Conservation (phyloP, 129 eudicot species). For the Pulicaria dysenterica region DNA sequence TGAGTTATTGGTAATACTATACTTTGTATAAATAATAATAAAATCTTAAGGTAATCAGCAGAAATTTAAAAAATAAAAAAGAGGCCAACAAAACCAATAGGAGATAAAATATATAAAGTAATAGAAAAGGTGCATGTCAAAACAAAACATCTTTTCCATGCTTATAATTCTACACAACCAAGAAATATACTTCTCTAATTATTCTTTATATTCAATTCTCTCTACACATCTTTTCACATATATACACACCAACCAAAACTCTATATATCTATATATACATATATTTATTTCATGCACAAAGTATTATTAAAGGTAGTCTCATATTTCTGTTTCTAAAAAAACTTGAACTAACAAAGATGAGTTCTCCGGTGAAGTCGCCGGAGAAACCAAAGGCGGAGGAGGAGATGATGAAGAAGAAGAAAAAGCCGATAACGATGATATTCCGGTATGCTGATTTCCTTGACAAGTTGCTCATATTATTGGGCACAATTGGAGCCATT, state of each 20-base stretch:
- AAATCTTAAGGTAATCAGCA: neutral
- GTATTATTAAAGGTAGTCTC: constrained; percentile 20
- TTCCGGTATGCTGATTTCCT: constrained; percentile 72
- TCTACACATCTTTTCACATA: neutral
- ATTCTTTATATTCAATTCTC: constrained; percentile 17
- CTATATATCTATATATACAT: constrained; percentile 18
- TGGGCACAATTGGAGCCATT: constrained; percentile 91
- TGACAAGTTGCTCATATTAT: constrained; percentile 62
- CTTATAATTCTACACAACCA: constrained; percentile 21
- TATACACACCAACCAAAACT: constrained; percentile 22
- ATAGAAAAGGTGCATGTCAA: constrained; percentile 28
- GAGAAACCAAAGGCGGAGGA: constrained; percentile 19
- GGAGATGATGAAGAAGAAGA: constrained; percentile 12
- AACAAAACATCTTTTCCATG: constrained; percentile 38
- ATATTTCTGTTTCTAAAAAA: constrained; percentile 9
- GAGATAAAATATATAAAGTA: neutral
- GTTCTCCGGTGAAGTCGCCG: constrained; percentile 32
- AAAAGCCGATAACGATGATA: constrained; percentile 44
- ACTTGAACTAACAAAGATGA: constrained; percentile 25
- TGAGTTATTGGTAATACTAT: too few relatives aligned
- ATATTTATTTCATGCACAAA: constrained; percentile 16
- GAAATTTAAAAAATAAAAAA: neutral
- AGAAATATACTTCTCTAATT: constrained; percentile 13
- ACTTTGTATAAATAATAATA: neutral
- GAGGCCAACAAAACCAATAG: neutral